Evolutionary conservation across 306 rosid genomes (phyloP).

Genomic region (Senna siamea): DNA sequence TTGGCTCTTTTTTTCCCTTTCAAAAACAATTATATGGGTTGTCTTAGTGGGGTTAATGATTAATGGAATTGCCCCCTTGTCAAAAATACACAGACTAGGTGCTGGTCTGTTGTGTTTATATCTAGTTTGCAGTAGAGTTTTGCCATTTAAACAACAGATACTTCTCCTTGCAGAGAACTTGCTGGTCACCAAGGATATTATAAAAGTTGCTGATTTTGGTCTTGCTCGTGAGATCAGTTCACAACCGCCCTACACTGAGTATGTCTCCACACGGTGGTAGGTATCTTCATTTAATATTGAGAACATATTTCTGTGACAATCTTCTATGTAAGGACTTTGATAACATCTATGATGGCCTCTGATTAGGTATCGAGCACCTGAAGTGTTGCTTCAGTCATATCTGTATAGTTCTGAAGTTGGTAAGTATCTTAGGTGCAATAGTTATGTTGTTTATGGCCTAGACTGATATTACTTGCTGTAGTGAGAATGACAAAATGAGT

Average conservation of each 20-base stretch:
- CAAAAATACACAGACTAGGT: not conserved
- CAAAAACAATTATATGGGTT: not conserved
- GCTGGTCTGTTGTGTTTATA: not conserved
- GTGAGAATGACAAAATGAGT: constrained; percentile 20
- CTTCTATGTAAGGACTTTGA: not conserved
- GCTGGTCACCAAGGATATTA: constrained; percentile 74
- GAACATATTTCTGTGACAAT: not conserved
- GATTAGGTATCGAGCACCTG: constrained; percentile 99
- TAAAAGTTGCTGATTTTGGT: constrained; percentile 97
- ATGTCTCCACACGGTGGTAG: constrained; percentile 95
- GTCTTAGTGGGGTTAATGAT: not conserved
- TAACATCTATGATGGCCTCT: constrained; percentile 27
- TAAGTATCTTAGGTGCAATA: constrained; percentile 48
- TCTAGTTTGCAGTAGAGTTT: constrained; percentile 14
- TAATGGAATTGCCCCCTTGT: not conserved
- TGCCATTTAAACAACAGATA: constrained; percentile 11
- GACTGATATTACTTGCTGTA: not conserved
- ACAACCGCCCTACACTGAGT: constrained; percentile 91
- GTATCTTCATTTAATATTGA: constrained; percentile 34
- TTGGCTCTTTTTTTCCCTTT: not conserved
- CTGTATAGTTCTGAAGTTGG: constrained; percentile 90
- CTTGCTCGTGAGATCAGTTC: constrained; percentile 89
- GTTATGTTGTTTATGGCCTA: constrained; percentile 7
- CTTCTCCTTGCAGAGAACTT: constrained; percentile 70
- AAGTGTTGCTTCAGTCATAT: constrained; percentile 92